phyloP scores from a whole-genome alignment of 1,284 basidiomycete genomes.

The Ganoderma sinense region DNA sequence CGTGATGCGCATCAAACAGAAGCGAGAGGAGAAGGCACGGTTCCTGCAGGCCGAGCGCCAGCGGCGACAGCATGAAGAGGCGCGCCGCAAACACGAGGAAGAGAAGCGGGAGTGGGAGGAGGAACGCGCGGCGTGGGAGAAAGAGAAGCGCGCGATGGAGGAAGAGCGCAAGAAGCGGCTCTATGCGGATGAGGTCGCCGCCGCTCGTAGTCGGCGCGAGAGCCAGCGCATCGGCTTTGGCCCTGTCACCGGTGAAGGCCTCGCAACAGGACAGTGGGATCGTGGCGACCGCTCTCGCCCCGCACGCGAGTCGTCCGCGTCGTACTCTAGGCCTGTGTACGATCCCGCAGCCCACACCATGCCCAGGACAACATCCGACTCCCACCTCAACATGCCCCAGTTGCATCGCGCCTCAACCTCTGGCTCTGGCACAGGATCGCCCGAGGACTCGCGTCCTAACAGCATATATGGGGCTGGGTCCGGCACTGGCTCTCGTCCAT shows the following conservation, averaged over 20 bases:
- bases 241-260: constrained; percentile 32
- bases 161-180: constrained; percentile 61
- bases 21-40: constrained; percentile 72
- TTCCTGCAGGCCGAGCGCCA: constrained; percentile 70
- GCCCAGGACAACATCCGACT: constrained; percentile 21
- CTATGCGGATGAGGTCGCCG: constrained; percentile 67
- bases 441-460: constrained; percentile 57
- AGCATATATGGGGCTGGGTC: constrained; percentile 46
- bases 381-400: constrained; percentile 15
- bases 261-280: constrained; percentile 31
- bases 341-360: constrained; percentile 25
- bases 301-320: constrained; percentile 23
- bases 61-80: constrained; percentile 59
- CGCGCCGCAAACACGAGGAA: constrained; percentile 52
- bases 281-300: constrained; percentile 30
- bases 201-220: constrained; percentile 68
- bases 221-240: constrained; percentile 44
- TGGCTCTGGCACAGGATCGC: constrained; percentile 43
- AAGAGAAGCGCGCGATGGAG: constrained; percentile 61
- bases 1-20: constrained; percentile 71
- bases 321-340: constrained; percentile 33
- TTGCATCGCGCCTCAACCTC: constrained; percentile 13
- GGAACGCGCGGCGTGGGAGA: constrained; percentile 61
- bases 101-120: constrained; percentile 60
- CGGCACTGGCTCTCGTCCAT: constrained; percentile 53